These are phyloP conservation scores for Panicum virgatum DNA, from an alignment of 202 grass and related monocot species.

Conservation along the genomic window DNA sequence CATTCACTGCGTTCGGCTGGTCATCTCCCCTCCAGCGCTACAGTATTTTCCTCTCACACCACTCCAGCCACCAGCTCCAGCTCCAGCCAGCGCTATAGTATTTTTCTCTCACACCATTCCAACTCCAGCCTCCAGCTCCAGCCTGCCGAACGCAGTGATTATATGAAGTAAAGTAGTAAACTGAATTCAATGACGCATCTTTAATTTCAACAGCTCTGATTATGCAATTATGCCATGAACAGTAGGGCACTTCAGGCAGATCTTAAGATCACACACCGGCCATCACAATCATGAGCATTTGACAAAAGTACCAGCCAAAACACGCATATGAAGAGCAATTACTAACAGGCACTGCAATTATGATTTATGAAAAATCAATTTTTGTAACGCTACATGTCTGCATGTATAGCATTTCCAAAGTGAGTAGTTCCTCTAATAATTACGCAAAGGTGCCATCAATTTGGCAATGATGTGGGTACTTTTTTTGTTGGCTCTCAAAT, in stretches of 20 bases:
- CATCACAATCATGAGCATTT: constrained; percentile 1
- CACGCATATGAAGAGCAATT: neutral
- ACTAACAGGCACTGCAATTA: neutral
- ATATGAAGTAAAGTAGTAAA: neutral
- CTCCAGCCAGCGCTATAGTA: too few relatives aligned
- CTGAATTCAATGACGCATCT: neutral
- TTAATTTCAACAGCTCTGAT: neutral
- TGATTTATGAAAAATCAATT: neutral
- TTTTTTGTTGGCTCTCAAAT: constrained; percentile 24
- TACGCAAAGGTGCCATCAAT: neutral
- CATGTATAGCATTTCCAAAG: neutral
- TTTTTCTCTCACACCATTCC: too few relatives aligned
- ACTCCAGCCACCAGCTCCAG: too few relatives aligned
- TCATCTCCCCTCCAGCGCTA: too few relatives aligned
- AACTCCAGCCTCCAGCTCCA: too few relatives aligned
- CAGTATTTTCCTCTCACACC: too few relatives aligned
- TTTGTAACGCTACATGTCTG: constrained; percentile 8
- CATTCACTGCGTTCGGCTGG: too few relatives aligned
- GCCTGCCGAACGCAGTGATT: too few relatives aligned
- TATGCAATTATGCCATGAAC: neutral
- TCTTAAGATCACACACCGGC: neutral
- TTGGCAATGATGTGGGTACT: constrained; percentile 8
- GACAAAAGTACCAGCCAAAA: neutral
- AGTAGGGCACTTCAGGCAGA: neutral
- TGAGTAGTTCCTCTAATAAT: neutral